Evolutionary conservation across 2,329 filamentous ascomycete species (phyloP).

Genomic region (Neophaeococcomyces aloes): DNA sequence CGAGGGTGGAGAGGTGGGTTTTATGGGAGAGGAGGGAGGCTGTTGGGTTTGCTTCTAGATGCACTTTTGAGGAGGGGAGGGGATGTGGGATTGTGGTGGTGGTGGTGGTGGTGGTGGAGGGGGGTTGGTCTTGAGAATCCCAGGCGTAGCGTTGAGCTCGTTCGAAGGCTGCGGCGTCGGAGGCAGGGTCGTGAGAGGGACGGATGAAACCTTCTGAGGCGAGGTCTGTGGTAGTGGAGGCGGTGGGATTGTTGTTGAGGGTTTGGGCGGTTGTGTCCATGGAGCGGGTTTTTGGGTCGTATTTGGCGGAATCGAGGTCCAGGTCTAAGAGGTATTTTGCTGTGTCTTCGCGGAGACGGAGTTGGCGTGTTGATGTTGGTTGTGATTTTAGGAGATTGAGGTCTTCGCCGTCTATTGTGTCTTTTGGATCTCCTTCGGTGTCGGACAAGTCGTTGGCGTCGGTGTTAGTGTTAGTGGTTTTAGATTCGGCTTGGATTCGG

Average conservation of each 20-base stretch:
- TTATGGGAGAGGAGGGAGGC: constrained; percentile 76
- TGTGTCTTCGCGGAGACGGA: constrained; percentile 89
- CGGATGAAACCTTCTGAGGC: constrained; percentile 89
- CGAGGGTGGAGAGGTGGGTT: constrained; percentile 64
- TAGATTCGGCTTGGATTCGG: constrained; percentile 43
- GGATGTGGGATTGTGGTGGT: neutral
- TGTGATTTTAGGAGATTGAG: constrained; percentile 86
- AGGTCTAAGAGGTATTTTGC: constrained; percentile 93
- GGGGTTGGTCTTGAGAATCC: constrained; percentile 67
- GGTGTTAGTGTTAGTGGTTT: constrained; percentile 43
- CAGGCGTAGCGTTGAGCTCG: constrained; percentile 81
- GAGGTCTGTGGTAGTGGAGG: constrained; percentile 60
- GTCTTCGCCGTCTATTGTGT: constrained; percentile 71
- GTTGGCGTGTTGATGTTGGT: constrained; percentile 77
- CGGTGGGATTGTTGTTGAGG: constrained; percentile 1
- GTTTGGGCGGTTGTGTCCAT: constrained; percentile 70
- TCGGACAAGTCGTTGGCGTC: constrained; percentile 33
- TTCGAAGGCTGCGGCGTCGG: constrained; percentile 87
- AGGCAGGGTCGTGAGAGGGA: constrained; percentile 37
- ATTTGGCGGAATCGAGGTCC: constrained; percentile 91
- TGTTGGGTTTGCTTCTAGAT: constrained; percentile 93
- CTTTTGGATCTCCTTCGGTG: constrained; percentile 28
- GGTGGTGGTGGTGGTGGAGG: neutral
- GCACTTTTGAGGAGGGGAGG: constrained; percentile 64
- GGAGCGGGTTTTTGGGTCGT: constrained; percentile 89